These are phyloP conservation scores for Fraxinus platypoda DNA, from an alignment of 305 asterid genomes.

Conservation along the genomic window DNA sequence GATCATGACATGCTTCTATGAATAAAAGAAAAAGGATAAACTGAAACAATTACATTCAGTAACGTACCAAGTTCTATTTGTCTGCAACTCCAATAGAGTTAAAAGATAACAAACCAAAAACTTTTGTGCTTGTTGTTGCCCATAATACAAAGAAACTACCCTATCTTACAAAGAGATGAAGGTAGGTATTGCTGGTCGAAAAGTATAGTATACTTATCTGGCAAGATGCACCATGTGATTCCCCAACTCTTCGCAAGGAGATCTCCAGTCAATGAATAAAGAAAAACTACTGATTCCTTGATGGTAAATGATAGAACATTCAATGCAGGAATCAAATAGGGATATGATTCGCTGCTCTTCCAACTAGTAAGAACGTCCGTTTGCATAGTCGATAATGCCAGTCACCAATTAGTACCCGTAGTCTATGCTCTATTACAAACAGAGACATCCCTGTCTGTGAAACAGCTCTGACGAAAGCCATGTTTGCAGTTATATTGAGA, in stretches of 20 bases:
- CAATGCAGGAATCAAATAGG: conserved; percentile 1
- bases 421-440: conserved; percentile 68
- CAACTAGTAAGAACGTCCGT: conserved; percentile 1
- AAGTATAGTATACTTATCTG: not conserved
- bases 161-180: not conserved
- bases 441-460: conserved; percentile 87
- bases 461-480: conserved; percentile 87
- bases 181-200: not conserved
- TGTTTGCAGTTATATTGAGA: conserved; percentile 82
- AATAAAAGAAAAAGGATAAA: not conserved
- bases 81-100: not conserved
- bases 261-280: conserved; percentile 11
- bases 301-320: not conserved
- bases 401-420: conserved; percentile 80
- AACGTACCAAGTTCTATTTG: not conserved
- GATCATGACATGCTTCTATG: not conserved
- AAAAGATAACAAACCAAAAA: not conserved
- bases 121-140: not conserved
- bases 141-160: not conserved
- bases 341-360: not conserved
- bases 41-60: not conserved
- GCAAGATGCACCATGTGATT: conserved; percentile 8
- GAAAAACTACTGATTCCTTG: conserved; percentile 8
- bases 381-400: conserved; percentile 7
- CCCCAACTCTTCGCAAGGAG: not conserved